phyloP scores from a whole-genome alignment of 768 basidiomycete species.

The Termitomyces sp. region DNA sequence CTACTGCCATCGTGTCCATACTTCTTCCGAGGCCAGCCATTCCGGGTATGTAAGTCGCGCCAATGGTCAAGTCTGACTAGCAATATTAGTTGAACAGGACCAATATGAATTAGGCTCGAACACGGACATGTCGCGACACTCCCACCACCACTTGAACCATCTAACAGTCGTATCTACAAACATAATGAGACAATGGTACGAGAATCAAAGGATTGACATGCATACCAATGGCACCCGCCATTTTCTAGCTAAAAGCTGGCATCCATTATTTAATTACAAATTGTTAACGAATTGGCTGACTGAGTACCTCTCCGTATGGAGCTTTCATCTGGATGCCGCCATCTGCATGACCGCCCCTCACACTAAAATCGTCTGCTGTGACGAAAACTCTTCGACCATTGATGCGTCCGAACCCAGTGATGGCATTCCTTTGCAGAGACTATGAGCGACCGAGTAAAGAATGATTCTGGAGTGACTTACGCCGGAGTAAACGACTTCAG shows the following conservation, averaged over 20 bases:
- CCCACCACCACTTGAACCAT: slow-evolving; percentile 40
- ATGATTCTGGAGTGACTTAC: slow-evolving; percentile 17
- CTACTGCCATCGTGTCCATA: slow-evolving; percentile 34
- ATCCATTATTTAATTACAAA: neutral
- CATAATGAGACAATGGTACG: neutral
- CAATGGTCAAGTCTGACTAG: slow-evolving; percentile 27
- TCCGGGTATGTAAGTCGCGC: slow-evolving; percentile 36
- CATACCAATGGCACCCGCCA: slow-evolving; percentile 33
- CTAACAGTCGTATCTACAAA: slow-evolving; percentile 32
- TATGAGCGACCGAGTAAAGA: neutral
- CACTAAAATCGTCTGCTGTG: slow-evolving; percentile 39
- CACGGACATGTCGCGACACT: slow-evolving; percentile 34
- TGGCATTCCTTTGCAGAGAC: slow-evolving; percentile 25
- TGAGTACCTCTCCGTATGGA: slow-evolving; percentile 33
- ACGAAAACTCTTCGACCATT: slow-evolving; percentile 33
- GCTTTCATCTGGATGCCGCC: slow-evolving; percentile 37
- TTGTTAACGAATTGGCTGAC: neutral
- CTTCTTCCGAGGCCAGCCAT: slow-evolving; percentile 31
- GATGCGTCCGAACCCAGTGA: slow-evolving; percentile 34
- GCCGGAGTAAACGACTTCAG: slow-evolving; percentile 32
- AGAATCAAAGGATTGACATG: neutral
- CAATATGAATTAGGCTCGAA: neutral
- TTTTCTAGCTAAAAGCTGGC: slow-evolving; percentile 29
- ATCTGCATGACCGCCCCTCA: slow-evolving; percentile 40
- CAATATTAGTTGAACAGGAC: neutral